phyloP scores from a whole-genome alignment of 2,329 filamentous ascomycete genomes.

The Ophiostoma triangulosporum region DNA sequence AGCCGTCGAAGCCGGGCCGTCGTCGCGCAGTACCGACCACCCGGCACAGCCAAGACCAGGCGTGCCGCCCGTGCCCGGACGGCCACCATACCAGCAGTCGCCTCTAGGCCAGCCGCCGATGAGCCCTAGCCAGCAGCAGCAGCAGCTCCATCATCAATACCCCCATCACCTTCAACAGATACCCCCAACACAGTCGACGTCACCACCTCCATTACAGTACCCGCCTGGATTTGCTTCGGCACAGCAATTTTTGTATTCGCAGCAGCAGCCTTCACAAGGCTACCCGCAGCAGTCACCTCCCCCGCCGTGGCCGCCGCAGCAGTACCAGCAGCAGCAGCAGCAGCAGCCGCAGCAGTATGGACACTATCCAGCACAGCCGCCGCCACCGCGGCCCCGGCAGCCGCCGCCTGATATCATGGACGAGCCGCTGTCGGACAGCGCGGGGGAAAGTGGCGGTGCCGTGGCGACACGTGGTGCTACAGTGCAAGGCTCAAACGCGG shows the following conservation, averaged over 20 bases:
- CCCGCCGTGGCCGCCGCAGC: conserved; percentile 4
- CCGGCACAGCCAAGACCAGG: not conserved
- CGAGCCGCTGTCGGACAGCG: conserved; percentile 32
- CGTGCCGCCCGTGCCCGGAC: conserved; percentile 10
- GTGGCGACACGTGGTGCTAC: conserved; percentile 30
- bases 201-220: not conserved
- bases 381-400: conserved; percentile 25
- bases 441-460: conserved; percentile 9
- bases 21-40: not conserved
- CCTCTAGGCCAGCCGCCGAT: conserved; percentile 16
- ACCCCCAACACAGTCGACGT: not conserved
- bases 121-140: conserved; percentile 14
- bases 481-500: not conserved
- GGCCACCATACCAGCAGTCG: conserved; percentile 13
- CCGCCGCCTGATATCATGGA: conserved; percentile 43
- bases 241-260: not conserved
- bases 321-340: conserved; percentile 17
- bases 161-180: conserved; percentile 12
- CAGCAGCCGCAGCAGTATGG: conserved; percentile 12
- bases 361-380: conserved; percentile 16
- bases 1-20: conserved; percentile 6
- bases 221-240: not conserved
- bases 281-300: conserved; percentile 9
- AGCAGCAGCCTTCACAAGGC: conserved; percentile 8
- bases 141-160: conserved; percentile 11